Conservation (phyloP, 2,329 filamentous ascomycete genomes). For the Didymella keratinophila region DNA sequence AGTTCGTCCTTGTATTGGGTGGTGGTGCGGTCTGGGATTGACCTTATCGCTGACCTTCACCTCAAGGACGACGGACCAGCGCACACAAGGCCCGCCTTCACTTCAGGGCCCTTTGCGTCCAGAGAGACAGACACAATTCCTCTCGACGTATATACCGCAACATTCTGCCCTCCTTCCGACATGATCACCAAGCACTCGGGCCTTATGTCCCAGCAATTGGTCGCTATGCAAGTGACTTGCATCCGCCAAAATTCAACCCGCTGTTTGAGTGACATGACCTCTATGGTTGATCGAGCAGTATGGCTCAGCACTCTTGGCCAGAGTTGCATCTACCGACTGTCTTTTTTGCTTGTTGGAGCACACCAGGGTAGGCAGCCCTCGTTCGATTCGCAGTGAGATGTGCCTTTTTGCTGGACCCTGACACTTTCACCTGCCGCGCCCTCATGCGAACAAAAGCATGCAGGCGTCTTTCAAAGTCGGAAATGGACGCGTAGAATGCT, state of each 20-base stretch:
- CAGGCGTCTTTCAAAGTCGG: too few relatives aligned
- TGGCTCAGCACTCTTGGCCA: conserved; percentile 15
- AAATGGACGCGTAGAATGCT: too few relatives aligned
- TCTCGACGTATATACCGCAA: neutral
- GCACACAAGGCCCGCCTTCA: neutral
- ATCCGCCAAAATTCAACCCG: conserved; percentile 1
- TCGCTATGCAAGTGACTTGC: conserved; percentile 7
- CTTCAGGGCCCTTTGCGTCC: neutral
- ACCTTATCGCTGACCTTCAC: conserved; percentile 1
- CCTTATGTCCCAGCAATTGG: conserved; percentile 9
- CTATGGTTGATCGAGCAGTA: neutral
- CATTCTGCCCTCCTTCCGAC: neutral
- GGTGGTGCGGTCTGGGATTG: neutral
- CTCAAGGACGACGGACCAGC: neutral
- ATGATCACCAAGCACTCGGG: conserved; percentile 7
- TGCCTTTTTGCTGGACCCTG: neutral
- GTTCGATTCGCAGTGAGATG: conserved; percentile 7
- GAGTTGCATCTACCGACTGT: conserved; percentile 10
- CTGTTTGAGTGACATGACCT: neutral
- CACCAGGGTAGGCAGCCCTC: neutral
- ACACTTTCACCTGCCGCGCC: conserved; percentile 12
- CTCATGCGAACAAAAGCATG: too few relatives aligned
- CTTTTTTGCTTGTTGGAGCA: neutral
- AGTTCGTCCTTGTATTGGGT: neutral
- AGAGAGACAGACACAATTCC: neutral